Evolutionary conservation across 176 grass and related monocot genomes (phyloP).

Genomic region (Cenchrus fungigraminus): DNA sequence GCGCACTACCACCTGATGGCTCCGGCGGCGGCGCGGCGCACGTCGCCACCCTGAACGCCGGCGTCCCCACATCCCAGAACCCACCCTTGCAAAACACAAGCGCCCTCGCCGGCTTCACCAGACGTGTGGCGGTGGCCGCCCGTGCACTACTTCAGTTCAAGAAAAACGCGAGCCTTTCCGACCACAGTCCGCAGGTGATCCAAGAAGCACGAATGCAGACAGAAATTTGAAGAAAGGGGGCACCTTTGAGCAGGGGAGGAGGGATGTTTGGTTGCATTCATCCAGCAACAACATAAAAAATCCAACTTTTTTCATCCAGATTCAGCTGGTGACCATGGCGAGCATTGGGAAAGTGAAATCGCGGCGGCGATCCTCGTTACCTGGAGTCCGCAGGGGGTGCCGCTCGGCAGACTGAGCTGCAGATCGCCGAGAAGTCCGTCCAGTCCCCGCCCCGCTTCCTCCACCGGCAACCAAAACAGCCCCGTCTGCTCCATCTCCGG

Average conservation of each 20-base stretch:
- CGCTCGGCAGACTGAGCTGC: background rate
- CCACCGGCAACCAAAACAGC: background rate
- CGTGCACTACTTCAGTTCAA: background rate
- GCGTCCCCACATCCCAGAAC: background rate
- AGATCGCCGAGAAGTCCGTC: background rate
- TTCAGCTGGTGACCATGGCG: background rate
- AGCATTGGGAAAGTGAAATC: background rate
- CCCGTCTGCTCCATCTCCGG: background rate
- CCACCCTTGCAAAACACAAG: background rate
- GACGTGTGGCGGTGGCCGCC: background rate
- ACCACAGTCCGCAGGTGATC: no score
- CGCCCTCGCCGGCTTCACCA: background rate
- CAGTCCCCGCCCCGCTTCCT: background rate
- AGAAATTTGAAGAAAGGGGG: background rate
- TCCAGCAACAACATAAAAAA: background rate
- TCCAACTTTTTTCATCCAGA: background rate
- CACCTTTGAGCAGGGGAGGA: background rate
- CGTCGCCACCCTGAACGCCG: background rate
- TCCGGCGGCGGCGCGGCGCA: background rate
- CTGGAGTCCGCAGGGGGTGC: background rate
- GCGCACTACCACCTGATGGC: background rate
- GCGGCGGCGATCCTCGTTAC: conserved; percentile 3
- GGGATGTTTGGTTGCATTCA: background rate
- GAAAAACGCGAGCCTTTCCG: background rate
- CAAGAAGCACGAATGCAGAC: background rate